Evolutionary conservation across 2,329 filamentous ascomycete genomes (phyloP).

Genomic region (Blastomyces silverae): DNA sequence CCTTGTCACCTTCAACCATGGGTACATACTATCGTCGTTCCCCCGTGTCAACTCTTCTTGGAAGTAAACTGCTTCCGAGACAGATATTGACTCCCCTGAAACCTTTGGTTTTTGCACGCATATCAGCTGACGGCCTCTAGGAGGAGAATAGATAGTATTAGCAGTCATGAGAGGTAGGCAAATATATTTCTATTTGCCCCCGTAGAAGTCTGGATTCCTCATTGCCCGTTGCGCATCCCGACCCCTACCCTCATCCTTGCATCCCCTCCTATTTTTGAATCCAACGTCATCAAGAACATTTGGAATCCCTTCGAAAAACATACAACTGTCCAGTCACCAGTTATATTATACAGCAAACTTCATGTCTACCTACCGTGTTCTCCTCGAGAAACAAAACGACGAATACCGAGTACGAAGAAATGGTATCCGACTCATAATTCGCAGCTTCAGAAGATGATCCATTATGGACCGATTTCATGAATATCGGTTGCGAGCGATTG

Average conservation of each 20-base stretch:
- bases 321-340: not conserved
- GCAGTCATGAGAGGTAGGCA: not conserved
- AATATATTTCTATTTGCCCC: conserved; percentile 2
- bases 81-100: not conserved
- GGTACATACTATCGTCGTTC: not conserved
- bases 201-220: not conserved
- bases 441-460: not conserved
- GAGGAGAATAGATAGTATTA: not conserved
- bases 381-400: not conserved
- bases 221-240: not conserved
- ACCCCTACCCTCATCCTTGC: not conserved
- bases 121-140: not conserved
- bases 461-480: not conserved
- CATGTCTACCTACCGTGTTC: not conserved
- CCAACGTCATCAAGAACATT: not conserved
- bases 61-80: not conserved
- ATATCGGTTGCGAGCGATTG: not conserved
- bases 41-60: not conserved
- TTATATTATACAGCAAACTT: not conserved
- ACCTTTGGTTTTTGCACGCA: not conserved
- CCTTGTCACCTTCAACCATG: not conserved
- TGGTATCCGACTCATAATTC: not conserved
- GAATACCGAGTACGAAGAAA: not conserved
- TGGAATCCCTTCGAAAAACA: not conserved
- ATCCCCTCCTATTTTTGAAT: not conserved